Conservation (phyloP, 164 flowering plant species). For the Chimonanthus salicifolius region DNA sequence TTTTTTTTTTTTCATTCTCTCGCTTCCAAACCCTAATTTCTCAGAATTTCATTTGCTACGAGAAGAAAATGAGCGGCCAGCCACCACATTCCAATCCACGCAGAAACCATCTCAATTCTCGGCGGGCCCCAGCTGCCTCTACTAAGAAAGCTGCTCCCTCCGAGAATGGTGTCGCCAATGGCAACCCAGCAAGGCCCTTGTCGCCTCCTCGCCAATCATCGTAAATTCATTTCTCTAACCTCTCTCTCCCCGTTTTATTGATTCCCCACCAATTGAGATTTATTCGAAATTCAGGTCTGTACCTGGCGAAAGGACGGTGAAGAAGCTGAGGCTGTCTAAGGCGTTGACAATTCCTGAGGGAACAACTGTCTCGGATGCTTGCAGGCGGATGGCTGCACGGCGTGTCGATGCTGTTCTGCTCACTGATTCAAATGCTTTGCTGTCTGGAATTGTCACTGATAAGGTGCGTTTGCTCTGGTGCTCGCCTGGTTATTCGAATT, state of each 20-base stretch:
- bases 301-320: slow-evolving; percentile 84
- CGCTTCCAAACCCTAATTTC: slow-evolving; percentile 9
- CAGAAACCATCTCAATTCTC: slow-evolving; percentile 14
- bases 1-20: neutral
- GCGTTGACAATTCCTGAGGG: slow-evolving; percentile 94
- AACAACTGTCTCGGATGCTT: slow-evolving; percentile 87
- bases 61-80: slow-evolving; percentile 21
- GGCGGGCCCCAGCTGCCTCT: slow-evolving; percentile 21
- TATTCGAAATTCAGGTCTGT: slow-evolving; percentile 23
- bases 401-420: slow-evolving; percentile 85
- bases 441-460: slow-evolving; percentile 89
- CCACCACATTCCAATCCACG: slow-evolving; percentile 11
- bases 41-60: neutral
- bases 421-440: slow-evolving; percentile 83
- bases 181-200: slow-evolving; percentile 20
- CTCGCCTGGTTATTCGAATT: neutral
- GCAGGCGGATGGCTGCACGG: slow-evolving; percentile 87
- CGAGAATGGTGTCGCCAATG: slow-evolving; percentile 25
- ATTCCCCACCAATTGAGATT: neutral
- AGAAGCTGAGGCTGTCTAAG: slow-evolving; percentile 84
- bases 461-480: slow-evolving; percentile 37
- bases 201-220: slow-evolving; percentile 27
- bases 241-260: neutral
- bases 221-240: slow-evolving; percentile 12
- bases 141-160: slow-evolving; percentile 16